These are phyloP conservation scores for Acmispon strigosus DNA, from an alignment of 306 rosid genomes.

Conservation along the genomic window DNA sequence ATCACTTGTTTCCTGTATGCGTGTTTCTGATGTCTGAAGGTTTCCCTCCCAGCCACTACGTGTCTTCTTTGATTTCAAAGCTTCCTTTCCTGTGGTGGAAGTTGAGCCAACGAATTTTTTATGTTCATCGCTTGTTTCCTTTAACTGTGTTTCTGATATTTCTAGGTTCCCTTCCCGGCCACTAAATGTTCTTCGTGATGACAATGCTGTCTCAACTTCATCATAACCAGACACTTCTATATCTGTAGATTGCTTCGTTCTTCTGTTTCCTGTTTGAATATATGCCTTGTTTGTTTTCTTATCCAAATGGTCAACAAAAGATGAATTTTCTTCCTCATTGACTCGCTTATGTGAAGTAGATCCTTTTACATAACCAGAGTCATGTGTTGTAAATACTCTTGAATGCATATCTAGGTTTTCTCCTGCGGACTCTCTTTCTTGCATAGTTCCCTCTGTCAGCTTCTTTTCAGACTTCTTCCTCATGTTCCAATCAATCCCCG, in stretches of 20 bases:
- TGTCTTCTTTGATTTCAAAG: slow-evolving; percentile 23
- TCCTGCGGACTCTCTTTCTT: slow-evolving; percentile 34
- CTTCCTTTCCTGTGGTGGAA: slow-evolving; percentile 24
- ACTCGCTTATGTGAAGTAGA: slow-evolving; percentile 44
- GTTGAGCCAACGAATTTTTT: slow-evolving; percentile 20
- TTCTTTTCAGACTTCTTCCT: slow-evolving; percentile 70
- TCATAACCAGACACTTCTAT: slow-evolving; percentile 24
- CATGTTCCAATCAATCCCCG: slow-evolving; percentile 41
- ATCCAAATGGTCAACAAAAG: slow-evolving; percentile 23
- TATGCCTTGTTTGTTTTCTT: slow-evolving; percentile 33
- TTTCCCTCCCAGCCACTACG: slow-evolving; percentile 33
- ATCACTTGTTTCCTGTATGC: slow-evolving; percentile 27
- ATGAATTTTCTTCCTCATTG: slow-evolving; percentile 37
- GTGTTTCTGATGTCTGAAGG: slow-evolving; percentile 30
- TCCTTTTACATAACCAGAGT: slow-evolving; percentile 32
- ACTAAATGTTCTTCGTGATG: slow-evolving; percentile 14
- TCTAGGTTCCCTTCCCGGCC: slow-evolving; percentile 39
- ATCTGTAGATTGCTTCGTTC: slow-evolving; percentile 33
- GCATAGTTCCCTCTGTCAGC: slow-evolving; percentile 29
- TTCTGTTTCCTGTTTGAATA: slow-evolving; percentile 36
- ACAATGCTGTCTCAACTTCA: slow-evolving; percentile 28
- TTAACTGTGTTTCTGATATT: slow-evolving; percentile 24
- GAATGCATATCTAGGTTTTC: slow-evolving; percentile 36
- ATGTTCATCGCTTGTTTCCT: slow-evolving; percentile 33
- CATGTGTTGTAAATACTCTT: slow-evolving; percentile 29